These are phyloP conservation scores for Thymus quinquecostatus DNA, from an alignment of 257 asterid genomes.

Conservation along the genomic window DNA sequence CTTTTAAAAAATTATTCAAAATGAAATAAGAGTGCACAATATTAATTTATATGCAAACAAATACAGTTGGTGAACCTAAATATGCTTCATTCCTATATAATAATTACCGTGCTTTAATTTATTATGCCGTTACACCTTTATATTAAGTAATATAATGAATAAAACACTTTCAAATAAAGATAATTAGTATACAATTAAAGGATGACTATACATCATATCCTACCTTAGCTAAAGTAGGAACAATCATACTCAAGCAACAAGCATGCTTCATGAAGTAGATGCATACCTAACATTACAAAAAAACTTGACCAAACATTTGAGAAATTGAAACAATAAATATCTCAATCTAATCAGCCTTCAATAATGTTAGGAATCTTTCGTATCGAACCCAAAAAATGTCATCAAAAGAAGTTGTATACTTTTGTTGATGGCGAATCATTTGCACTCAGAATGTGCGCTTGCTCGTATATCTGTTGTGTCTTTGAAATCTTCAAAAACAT, in stretches of 20 bases:
- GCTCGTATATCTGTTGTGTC: not conserved
- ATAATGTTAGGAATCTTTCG: not conserved
- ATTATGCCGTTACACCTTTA: no score
- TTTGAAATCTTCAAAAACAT: not conserved
- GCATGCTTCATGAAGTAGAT: not conserved
- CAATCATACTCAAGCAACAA: not conserved
- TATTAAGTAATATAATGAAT: no score
- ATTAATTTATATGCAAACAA: no score
- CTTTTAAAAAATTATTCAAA: no score
- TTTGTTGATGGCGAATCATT: no score
- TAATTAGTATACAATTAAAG: not conserved
- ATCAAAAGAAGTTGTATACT: no score
- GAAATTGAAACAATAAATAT: not conserved
- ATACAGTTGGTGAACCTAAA: no score
- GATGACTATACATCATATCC: not conserved
- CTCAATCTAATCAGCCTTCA: not conserved
- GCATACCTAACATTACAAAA: not conserved
- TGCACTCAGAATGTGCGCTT: no score
- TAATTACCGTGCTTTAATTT: no score
- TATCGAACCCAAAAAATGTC: not conserved
- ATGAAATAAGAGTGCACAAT: no score
- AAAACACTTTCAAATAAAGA: no score
- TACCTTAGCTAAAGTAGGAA: not conserved
- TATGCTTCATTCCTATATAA: no score
- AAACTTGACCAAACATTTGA: not conserved